A percentile compares a stretch with the other conserved stretches of the same genome.
phyloP scores from a whole-genome alignment of 1,139 yeast species.

The Taphrina confusa region DNA sequence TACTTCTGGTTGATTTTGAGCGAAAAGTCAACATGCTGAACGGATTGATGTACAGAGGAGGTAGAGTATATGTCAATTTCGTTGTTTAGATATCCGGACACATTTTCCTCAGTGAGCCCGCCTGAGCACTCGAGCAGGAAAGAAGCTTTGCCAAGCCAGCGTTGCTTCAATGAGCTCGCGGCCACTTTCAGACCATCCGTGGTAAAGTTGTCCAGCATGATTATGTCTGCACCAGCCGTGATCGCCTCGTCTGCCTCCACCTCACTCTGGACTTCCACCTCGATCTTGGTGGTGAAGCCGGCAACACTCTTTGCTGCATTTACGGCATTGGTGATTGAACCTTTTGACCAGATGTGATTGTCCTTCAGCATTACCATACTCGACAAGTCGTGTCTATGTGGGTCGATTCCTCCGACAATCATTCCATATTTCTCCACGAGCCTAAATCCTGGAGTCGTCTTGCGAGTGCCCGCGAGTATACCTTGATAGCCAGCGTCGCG shows the following conservation, averaged over 20 bases:
- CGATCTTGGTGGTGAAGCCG: conserved; percentile 88
- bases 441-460: conserved; percentile 95
- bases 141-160: conserved; percentile 57
- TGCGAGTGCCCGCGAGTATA: conserved; percentile 92
- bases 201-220: conserved; percentile 87
- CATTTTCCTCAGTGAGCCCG: conserved; percentile 73
- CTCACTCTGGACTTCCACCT: conserved; percentile 84
- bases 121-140: conserved; percentile 89
- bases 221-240: conserved; percentile 90
- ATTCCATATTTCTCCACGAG: conserved; percentile 86
- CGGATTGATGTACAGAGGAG: conserved; percentile 90
- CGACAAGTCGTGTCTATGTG: conserved; percentile 87
- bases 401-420: conserved; percentile 93
- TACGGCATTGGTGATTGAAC: conserved; percentile 80
- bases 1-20: conserved; percentile 60
- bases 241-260: conserved; percentile 89
- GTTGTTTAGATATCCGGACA: conserved; percentile 65
- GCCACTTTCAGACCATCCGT: conserved; percentile 67
- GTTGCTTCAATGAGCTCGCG: conserved; percentile 62
- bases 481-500: conserved; percentile 74
- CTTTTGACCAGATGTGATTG: conserved; percentile 89
- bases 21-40: conserved; percentile 76
- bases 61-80: conserved; percentile 90
- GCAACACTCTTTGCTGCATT: conserved; percentile 72
- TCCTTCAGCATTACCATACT: conserved; percentile 97